Evolutionary conservation across 352 stramenopile species (phyloP).

Genomic region (Phytophthora tubulina): DNA sequence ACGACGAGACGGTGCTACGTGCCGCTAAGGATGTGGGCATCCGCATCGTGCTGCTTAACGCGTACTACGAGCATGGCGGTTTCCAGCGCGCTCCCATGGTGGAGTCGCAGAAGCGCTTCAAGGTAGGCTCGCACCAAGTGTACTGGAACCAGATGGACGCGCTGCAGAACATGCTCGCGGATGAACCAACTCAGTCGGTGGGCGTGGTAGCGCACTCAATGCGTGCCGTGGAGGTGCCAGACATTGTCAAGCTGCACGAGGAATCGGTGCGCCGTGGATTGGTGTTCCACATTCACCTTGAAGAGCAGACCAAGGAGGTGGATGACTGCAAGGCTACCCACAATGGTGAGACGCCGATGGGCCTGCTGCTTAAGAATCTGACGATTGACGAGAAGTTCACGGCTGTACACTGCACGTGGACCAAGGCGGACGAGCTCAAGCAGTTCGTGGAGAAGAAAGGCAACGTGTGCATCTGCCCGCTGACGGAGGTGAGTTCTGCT

Average conservation of each 20-base stretch:
- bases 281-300: slow-evolving; percentile 80
- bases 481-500: slow-evolving; percentile 59
- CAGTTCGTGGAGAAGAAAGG: slow-evolving; percentile 68
- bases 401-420: slow-evolving; percentile 83
- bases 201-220: slow-evolving; percentile 84
- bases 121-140: slow-evolving; percentile 66
- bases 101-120: slow-evolving; percentile 75
- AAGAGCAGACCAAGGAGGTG: slow-evolving; percentile 79
- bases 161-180: slow-evolving; percentile 40
- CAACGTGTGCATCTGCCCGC: slow-evolving; percentile 80
- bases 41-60: slow-evolving; percentile 78
- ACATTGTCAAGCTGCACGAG: slow-evolving; percentile 74
- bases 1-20: slow-evolving; percentile 75
- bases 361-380: slow-evolving; percentile 67
- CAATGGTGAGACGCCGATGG: slow-evolving; percentile 70
- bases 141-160: slow-evolving; percentile 82
- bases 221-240: slow-evolving; percentile 65
- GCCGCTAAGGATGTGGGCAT: slow-evolving; percentile 74
- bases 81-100: slow-evolving; percentile 72
- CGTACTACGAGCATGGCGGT: slow-evolving; percentile 78
- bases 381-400: slow-evolving; percentile 81
- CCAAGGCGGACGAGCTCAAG: slow-evolving; percentile 59
- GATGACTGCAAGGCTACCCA: slow-evolving; percentile 76
- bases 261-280: slow-evolving; percentile 68
- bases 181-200: slow-evolving; percentile 59